Base-by-base conservation (phyloP, 495 filamentous ascomycete species). In the Penicillium desertorum region DNA sequence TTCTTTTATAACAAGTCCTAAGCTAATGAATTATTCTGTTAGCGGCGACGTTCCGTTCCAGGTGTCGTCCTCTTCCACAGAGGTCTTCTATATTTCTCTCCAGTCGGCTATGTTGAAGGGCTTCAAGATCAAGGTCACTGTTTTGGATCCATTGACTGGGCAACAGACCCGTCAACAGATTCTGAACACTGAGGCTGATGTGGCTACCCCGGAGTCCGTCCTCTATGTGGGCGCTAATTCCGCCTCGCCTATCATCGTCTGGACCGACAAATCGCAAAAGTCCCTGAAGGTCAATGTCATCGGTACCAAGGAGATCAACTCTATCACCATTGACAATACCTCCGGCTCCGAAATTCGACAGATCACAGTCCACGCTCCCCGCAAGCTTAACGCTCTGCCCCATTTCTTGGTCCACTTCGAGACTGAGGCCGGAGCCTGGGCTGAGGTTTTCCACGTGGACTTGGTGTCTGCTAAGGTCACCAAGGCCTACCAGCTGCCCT, bases 371-470 rank as follows among this genome's bases (percentile, higher is more conserved):
- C 88, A 95, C 67, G 87, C 91, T 14, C 84, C 90, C 5, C 81
- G 83, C 50, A 77, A 86, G 50, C 72, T 85, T 25, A 86, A 86
- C 67, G 86, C 88, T 30, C 75, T 83, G 23, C 79, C 89, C 4
- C 88, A 95, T 76, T 90, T 96, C 72, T 73, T 97, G 42, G 88
- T 97, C 8, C 89, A 96, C 58, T 94, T 82, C 68, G 82, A 86
- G 64, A 90, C 90, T 1, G 71, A 72, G 4, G 79, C 76, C 14
- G 83, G 84, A 16, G 87, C 92, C 65, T 90, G 86, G 78, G 92
- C 89, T 5, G 89, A 94, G 59, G 88, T 96, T 29, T 97, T 86
- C 66, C 91, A 94, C 61, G 79, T 94, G 61, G 82, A 96, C 62
- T 65, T 88, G 51, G 82, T 83, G 66, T 82, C 79, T n/a, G 78